Base-by-base conservation (phyloP, 192 early-diverging fungal species). In the Rhizoclosmatium globosum region DNA sequence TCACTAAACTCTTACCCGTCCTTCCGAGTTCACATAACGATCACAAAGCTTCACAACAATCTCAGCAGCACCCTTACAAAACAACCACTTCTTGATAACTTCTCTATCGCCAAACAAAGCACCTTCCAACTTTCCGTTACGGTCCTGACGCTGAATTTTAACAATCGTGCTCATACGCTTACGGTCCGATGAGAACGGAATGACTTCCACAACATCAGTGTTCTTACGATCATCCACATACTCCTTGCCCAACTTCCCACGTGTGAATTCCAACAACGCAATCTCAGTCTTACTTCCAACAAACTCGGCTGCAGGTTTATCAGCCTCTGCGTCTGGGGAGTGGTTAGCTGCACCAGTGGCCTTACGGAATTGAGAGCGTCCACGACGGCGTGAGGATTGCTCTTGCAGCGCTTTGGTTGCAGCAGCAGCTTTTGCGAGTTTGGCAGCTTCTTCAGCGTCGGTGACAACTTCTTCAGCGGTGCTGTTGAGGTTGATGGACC, bases 251-350 rank as follows among this genome's bases (percentile, higher is more conserved):
- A 93, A 90, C 44, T 92, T 84, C 13, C 81, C 71, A 57, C 91
- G 85, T 4, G 94, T 90, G 83, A 95, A 95, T 39, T 92, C 88
- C 21, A 99, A 87, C 59, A 99, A 71, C 0, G 98, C 98, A 2
- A 93, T 91, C 80, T 99, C 98, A 9, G 96, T 99, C 85, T 99
- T 99, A 82, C 94, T 95, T 41, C 98, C 98, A 44, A 92, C 84
- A 78, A 97, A 83, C 42, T 85, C 84, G 42, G 62, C 53, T 43
- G 39, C 59, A 31, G 9, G 7, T 64, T 47, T 47, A 3, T 71
- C 57, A 1, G 7, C 70, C 21, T 31, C 41, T 2, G 1, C 17
- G 9, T 31, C 15, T 13, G 11, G 7, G n/a, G n/a, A n/a, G n/a
- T n/a, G n/a, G n/a, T n/a, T n/a, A n/a, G n/a, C n/a, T 38, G 68